Evolutionary conservation across 2,329 filamentous ascomycete genomes (phyloP).

Genomic region (Ceratocystis lukuohia): DNA sequence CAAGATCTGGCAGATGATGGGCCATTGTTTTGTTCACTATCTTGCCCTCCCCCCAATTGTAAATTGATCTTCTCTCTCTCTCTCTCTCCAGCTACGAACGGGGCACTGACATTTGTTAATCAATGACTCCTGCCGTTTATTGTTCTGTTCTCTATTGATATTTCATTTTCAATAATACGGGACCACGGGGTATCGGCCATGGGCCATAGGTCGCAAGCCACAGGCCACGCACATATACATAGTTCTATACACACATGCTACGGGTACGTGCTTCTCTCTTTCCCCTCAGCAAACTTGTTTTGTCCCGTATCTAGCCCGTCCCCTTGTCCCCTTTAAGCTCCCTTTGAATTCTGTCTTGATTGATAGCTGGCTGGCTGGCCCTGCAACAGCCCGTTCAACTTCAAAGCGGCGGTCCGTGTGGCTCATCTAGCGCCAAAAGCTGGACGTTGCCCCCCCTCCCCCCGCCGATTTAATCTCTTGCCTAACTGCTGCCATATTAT

Average conservation of each 20-base stretch:
- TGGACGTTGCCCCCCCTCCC: background rate
- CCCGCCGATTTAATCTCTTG: background rate
- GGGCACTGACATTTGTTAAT: no score
- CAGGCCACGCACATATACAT: background rate
- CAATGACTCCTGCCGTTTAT: no score
- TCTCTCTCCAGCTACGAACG: no score
- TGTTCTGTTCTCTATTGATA: no score
- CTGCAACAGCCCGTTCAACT: background rate
- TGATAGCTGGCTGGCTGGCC: background rate
- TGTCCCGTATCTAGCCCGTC: background rate
- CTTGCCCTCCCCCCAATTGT: no score
- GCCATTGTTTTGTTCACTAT: no score
- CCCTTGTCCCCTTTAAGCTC: background rate
- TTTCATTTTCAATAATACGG: no score
- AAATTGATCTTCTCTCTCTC: no score
- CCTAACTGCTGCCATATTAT: background rate
- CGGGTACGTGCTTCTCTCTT: background rate
- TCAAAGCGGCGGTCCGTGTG: slow-evolving; percentile 8
- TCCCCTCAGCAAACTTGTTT: background rate
- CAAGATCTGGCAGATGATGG: no score
- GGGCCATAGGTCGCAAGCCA: background rate
- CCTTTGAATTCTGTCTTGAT: background rate
- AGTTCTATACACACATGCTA: background rate
- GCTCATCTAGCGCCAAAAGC: slow-evolving; percentile 8
- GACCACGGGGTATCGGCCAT: no score